A percentile compares a stretch with the other conserved stretches of the same genome.
Evolutionary conservation across 2,329 filamentous ascomycete genomes (phyloP).

Genomic region (Epichloe uncinata): DNA sequence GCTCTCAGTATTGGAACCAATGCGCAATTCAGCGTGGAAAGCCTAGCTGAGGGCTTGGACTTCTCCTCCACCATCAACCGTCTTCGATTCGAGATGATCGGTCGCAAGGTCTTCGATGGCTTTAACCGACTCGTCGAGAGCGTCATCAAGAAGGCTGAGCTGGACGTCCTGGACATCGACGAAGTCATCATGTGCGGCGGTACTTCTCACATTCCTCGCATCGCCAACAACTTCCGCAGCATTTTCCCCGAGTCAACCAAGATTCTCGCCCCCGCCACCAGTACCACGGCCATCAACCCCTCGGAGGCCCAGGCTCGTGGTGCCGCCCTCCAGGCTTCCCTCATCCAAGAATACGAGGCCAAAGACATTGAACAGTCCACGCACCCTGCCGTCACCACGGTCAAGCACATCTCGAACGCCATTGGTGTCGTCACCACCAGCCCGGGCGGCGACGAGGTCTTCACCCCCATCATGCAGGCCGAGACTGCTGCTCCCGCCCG

Average conservation of each 20-base stretch:
- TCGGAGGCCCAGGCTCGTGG: conserved; percentile 81
- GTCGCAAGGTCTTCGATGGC: conserved; percentile 72
- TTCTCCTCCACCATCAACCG: conserved; percentile 89
- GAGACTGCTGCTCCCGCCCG: conserved; percentile 87
- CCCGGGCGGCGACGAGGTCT: conserved; percentile 49
- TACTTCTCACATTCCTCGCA: conserved; percentile 84
- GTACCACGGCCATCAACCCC: conserved; percentile 71
- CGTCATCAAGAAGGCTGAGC: conserved; percentile 78
- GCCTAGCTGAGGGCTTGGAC: conserved; percentile 76
- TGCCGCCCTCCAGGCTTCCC: conserved; percentile 85
- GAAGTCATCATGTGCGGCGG: conserved; percentile 91
- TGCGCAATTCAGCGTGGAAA: conserved; percentile 87
- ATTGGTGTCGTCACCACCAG: conserved; percentile 68
- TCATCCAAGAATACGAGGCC: conserved; percentile 88
- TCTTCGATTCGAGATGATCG: conserved; percentile 81
- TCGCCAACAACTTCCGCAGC: conserved; percentile 64
- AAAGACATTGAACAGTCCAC: conserved; percentile 93
- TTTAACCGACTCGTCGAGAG: conserved; percentile 77
- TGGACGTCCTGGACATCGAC: conserved; percentile 86
- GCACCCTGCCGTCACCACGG: conserved; percentile 87
- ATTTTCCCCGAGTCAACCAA: conserved; percentile 72
- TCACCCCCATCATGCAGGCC: conserved; percentile 67
- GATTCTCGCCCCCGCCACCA: conserved; percentile 74
- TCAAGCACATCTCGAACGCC: conserved; percentile 77
- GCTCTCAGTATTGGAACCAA: conserved; percentile 78